A percentile compares a stretch with the other conserved stretches of the same genome.
These are phyloP conservation scores for Macrocybe gigantea DNA, from an alignment of 768 basidiomycete genomes.

Conservation along the genomic window DNA sequence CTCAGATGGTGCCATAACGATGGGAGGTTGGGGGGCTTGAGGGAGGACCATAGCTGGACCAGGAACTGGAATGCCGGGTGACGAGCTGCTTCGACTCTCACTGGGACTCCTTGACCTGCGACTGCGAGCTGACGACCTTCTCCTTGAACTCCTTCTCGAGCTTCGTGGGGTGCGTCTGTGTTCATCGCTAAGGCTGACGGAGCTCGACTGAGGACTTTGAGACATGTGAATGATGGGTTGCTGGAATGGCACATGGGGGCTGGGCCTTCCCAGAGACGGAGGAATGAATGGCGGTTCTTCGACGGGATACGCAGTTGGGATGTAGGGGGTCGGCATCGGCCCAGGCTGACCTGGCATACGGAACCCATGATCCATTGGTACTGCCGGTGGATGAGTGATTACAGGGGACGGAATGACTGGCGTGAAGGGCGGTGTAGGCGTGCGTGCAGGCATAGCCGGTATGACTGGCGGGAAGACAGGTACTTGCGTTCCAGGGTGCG, in stretches of 20 bases:
- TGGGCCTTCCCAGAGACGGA: conserved; percentile 2
- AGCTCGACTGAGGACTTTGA: no score
- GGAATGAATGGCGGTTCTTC: conserved; percentile 17
- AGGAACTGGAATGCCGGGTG: conserved; percentile 12
- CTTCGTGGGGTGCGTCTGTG: not conserved
- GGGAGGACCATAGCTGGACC: conserved; percentile 10
- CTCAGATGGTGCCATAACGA: conserved; percentile 1
- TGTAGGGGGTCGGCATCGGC: conserved; percentile 7
- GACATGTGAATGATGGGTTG: no score
- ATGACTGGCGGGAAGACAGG: conserved; percentile 31
- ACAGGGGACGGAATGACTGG: conserved; percentile 9
- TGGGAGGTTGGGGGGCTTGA: conserved; percentile 6
- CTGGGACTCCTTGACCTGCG: not conserved
- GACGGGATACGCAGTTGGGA: conserved; percentile 1
- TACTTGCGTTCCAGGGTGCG: conserved; percentile 1
- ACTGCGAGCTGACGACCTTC: not conserved
- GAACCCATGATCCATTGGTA: conserved; percentile 8
- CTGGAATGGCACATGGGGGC: not conserved
- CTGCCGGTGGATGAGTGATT: not conserved
- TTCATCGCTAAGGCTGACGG: not conserved
- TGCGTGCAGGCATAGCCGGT: conserved; percentile 4
- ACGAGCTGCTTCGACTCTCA: not conserved
- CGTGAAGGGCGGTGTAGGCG: conserved; percentile 1
- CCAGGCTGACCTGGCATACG: conserved; percentile 12
- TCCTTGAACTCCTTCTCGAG: not conserved